These are phyloP conservation scores for Brassica juncea DNA, from an alignment of 345 rosid genomes.

Conservation along the genomic window DNA sequence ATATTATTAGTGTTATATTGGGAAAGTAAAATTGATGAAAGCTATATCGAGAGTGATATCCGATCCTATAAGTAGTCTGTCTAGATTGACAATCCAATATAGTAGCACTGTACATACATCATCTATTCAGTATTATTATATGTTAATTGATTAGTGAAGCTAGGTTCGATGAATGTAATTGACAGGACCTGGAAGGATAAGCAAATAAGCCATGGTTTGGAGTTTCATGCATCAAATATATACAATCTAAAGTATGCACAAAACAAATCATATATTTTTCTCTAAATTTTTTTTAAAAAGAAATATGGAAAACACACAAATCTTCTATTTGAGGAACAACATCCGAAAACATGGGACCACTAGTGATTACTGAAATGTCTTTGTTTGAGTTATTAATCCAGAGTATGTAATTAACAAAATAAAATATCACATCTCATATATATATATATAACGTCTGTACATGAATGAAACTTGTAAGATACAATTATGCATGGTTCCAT, in stretches of 20 bases:
- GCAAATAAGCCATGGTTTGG: neutral
- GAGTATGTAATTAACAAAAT: neutral
- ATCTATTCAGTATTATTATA: neutral
- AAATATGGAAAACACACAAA: neutral
- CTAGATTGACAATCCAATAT: neutral
- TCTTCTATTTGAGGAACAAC: neutral
- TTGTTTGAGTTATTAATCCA: neutral
- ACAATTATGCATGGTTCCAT: conserved; percentile 18
- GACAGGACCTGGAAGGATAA: neutral
- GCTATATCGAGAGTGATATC: neutral
- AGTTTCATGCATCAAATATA: neutral
- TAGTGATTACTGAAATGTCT: neutral
- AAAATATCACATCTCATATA: neutral
- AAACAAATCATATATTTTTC: too few relatives aligned
- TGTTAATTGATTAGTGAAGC: neutral
- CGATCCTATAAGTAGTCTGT: neutral
- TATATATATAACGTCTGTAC: conserved; percentile 17
- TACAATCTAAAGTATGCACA: neutral
- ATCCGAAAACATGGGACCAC: neutral
- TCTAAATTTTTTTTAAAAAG: neutral
- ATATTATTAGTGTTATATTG: neutral
- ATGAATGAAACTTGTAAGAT: conserved; percentile 32
- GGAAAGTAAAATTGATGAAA: neutral
- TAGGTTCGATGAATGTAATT: neutral
- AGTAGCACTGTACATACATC: neutral